Evolutionary conservation across 331 rosid species (phyloP).

Genomic region (Telfairia occidentalis): DNA sequence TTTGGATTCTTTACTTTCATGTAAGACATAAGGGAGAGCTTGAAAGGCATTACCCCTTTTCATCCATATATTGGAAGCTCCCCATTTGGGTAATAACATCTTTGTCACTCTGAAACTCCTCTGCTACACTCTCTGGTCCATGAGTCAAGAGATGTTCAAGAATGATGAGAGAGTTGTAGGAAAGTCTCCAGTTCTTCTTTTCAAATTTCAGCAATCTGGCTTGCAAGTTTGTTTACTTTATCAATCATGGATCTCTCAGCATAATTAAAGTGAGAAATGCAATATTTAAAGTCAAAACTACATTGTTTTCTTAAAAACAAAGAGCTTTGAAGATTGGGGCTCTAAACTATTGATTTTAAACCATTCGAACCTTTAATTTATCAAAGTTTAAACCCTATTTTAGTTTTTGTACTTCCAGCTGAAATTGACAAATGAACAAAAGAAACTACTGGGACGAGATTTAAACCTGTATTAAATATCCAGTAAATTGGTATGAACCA

Average conservation of each 20-base stretch:
- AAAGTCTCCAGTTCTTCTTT: conserved; percentile 67
- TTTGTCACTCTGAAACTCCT: conserved; percentile 60
- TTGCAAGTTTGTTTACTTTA: background rate
- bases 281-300: background rate
- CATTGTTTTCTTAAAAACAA: background rate
- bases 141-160: conserved; percentile 80
- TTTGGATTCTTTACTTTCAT: background rate
- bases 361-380: background rate
- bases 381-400: too few species aligned
- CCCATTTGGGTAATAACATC: conserved; percentile 46
- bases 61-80: conserved; percentile 58
- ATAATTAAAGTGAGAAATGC: background rate
- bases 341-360: background rate
- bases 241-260: conserved; percentile 1
- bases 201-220: conserved; percentile 64
- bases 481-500: background rate
- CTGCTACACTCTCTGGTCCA: conserved; percentile 83
- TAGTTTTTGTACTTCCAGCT: too few species aligned
- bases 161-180: conserved; percentile 62
- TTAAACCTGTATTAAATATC: too few species aligned
- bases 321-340: background rate
- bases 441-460: too few species aligned
- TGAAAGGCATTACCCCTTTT: conserved; percentile 35
- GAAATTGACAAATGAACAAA: too few species aligned
- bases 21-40: background rate